Evolutionary conservation across 2,329 filamentous ascomycete genomes (phyloP).

Genomic region (Phoma sp.): DNA sequence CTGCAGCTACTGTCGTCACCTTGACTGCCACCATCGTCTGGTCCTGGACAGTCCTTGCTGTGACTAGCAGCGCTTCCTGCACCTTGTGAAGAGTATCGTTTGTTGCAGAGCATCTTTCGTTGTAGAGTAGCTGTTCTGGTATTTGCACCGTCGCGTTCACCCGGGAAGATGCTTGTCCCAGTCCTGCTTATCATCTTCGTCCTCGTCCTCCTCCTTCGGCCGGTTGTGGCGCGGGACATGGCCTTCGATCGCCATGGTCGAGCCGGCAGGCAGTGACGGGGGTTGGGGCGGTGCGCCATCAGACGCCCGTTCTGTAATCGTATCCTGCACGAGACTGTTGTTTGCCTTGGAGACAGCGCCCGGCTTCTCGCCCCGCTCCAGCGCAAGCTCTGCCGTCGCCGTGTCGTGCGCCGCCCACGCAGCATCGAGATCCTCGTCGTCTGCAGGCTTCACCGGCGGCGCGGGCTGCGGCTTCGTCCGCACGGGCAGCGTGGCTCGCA

Average conservation of each 20-base stretch:
- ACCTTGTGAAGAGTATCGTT: no score
- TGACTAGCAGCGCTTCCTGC: no score
- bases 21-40: no score
- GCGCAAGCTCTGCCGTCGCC: constrained; percentile 50
- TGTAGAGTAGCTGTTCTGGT: no score
- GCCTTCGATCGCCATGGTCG: constrained; percentile 49
- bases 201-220: constrained; percentile 22
- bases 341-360: constrained; percentile 40
- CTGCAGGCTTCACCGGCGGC: constrained; percentile 23
- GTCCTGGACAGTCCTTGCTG: no score
- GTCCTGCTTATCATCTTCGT: constrained; percentile 40
- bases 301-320: constrained; percentile 40
- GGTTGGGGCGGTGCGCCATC: constrained; percentile 34
- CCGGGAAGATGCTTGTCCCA: constrained; percentile 46
- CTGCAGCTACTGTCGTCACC: no score
- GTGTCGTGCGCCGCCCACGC: constrained; percentile 46
- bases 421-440: constrained; percentile 43
- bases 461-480: constrained; percentile 32
- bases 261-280: constrained; percentile 32
- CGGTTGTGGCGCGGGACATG: constrained; percentile 42
- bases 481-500: constrained; percentile 36
- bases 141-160: constrained; percentile 28
- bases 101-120: no score
- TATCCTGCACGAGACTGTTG: constrained; percentile 40
- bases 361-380: constrained; percentile 55